Evolutionary conservation across 208 protist species (phyloP).

Genomic region (Trypanosoma cruzi): DNA sequence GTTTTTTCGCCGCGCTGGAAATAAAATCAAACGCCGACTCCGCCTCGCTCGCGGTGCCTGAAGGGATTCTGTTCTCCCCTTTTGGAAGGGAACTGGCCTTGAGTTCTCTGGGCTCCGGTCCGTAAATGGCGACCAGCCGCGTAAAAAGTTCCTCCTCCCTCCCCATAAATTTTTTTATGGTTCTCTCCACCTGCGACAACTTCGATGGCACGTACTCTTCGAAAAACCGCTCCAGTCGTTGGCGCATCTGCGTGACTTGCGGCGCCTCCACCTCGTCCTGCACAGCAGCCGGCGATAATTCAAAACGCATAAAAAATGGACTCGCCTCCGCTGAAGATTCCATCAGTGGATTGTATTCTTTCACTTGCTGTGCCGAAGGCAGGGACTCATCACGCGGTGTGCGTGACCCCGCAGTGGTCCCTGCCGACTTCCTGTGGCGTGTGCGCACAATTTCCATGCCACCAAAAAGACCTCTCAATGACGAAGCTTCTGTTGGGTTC

Average conservation of each 20-base stretch:
- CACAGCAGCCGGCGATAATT: background rate
- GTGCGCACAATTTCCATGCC: slow-evolving; percentile 26
- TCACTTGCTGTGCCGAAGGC: background rate
- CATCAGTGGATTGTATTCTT: background rate
- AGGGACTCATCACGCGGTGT: slow-evolving; percentile 15
- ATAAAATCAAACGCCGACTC: slow-evolving; percentile 30
- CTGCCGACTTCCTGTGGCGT: slow-evolving; percentile 15
- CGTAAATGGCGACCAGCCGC: slow-evolving; percentile 43
- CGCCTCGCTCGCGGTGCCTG: background rate
- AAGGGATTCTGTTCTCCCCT: background rate
- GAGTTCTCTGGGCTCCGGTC: slow-evolving; percentile 30
- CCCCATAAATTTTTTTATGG: slow-evolving; percentile 31
- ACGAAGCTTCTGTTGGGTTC: background rate
- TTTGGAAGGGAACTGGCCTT: slow-evolving; percentile 12
- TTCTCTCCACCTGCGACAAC: slow-evolving; percentile 40
- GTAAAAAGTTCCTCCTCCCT: slow-evolving; percentile 49
- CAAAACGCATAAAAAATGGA: slow-evolving; percentile 23
- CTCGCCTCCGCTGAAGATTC: background rate
- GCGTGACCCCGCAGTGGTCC: slow-evolving; percentile 16
- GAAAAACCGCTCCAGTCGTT: slow-evolving; percentile 48
- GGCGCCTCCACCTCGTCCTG: slow-evolving; percentile 28
- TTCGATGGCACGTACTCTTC: slow-evolving; percentile 43
- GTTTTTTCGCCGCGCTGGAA: background rate
- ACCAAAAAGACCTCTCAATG: slow-evolving; percentile 12
- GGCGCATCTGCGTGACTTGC: slow-evolving; percentile 12